Percentiles rank a stretch among this genome's conserved stretches.
phyloP scores from a whole-genome alignment of 176 grass and related monocot species.

The Raddia distichophylla region DNA sequence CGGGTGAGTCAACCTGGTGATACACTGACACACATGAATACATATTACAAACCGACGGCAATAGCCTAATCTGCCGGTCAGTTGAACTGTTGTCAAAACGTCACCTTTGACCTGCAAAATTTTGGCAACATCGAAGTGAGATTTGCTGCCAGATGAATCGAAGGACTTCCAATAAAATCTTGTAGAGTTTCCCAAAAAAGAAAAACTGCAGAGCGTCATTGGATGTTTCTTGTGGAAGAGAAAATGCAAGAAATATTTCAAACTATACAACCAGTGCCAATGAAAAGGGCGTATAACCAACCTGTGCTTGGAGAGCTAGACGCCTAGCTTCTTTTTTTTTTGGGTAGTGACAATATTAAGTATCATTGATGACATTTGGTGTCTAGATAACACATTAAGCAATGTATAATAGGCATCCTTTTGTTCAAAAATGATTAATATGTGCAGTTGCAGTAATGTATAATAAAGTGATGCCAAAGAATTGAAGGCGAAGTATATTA shows the following conservation, averaged over 20 bases:
- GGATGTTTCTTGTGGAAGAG: neutral
- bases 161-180: neutral
- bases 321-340: neutral
- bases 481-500: too few relatives aligned
- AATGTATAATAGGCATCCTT: neutral
- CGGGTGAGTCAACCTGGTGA: neutral
- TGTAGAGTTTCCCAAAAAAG: neutral
- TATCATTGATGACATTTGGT: neutral
- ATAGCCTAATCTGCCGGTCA: neutral
- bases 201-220: neutral
- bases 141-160: neutral
- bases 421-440: neutral
- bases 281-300: neutral
- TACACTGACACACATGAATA: neutral
- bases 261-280: neutral
- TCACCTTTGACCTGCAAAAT: neutral
- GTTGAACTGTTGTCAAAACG: neutral
- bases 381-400: conserved; percentile 13
- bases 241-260: neutral
- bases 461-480: neutral
- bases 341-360: neutral
- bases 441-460: neutral
- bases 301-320: neutral
- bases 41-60: neutral
- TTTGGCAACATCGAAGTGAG: conserved; percentile 4